phyloP scores from a whole-genome alignment of 768 basidiomycete genomes.

The Lactifluus subvellereus region DNA sequence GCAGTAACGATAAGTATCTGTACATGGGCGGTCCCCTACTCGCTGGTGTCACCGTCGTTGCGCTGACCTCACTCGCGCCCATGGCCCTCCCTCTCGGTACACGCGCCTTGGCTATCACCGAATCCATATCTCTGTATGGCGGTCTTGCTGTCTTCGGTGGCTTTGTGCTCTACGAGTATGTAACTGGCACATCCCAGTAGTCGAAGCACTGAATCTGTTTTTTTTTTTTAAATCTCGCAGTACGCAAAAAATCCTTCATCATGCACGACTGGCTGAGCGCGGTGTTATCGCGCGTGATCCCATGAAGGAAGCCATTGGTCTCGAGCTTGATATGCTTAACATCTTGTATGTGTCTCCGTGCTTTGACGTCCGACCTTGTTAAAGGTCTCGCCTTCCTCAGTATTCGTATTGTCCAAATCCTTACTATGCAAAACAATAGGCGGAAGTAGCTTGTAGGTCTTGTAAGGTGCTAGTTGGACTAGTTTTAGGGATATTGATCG shows the following conservation, averaged over 20 bases:
- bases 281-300: constrained; percentile 67
- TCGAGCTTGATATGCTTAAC: constrained; percentile 86
- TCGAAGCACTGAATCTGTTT: not conserved
- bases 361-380: constrained; percentile 7
- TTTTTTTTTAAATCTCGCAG: constrained; percentile 33
- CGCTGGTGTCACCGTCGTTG: constrained; percentile 84
- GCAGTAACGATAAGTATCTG: constrained; percentile 69
- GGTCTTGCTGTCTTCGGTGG: constrained; percentile 85
- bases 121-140: constrained; percentile 78
- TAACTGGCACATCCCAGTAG: not conserved
- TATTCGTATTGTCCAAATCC: constrained; percentile 75
- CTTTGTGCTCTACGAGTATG: constrained; percentile 83
- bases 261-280: constrained; percentile 67
- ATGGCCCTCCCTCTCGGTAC: constrained; percentile 83
- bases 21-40: constrained; percentile 84
- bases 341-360: constrained; percentile 57
- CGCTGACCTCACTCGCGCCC: constrained; percentile 79
- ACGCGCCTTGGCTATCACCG: constrained; percentile 67
- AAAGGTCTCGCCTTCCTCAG: constrained; percentile 35
- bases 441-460: constrained; percentile 37
- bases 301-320: constrained; percentile 66
- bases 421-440: constrained; percentile 59
- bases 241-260: constrained; percentile 78
- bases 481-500: not conserved
- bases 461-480: not conserved